Percentiles rank a stretch among this genome's conserved stretches.
Conservation (phyloP, 345 rosid species). For the Reutealis trisperma region DNA sequence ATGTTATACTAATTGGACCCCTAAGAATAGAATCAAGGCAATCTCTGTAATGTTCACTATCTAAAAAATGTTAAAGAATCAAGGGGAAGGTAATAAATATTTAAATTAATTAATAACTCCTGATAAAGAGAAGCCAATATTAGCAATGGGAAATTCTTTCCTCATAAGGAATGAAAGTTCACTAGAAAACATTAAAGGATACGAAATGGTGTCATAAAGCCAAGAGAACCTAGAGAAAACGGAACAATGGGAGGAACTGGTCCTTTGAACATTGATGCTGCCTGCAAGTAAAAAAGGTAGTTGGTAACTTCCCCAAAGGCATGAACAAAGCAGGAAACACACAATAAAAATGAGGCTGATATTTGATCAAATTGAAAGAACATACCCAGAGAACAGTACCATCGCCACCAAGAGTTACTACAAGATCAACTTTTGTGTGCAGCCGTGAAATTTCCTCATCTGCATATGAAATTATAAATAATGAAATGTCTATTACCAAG, state of each 20-base stretch:
- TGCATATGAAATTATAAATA: conserved; percentile 33
- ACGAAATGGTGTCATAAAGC: conserved; percentile 99
- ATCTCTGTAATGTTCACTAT: conserved; percentile 83
- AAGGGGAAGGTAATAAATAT: background rate
- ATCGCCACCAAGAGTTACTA: conserved; percentile 99
- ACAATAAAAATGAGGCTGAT: background rate
- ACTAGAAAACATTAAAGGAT: conserved; percentile 46
- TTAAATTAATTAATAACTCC: background rate
- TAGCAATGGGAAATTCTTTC: background rate
- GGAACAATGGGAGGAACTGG: conserved; percentile 98
- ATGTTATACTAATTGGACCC: conserved; percentile 93
- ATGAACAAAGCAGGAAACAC: conserved; percentile 13
- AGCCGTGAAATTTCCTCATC: conserved; percentile 69
- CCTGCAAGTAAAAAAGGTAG: conserved; percentile 50
- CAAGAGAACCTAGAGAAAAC: conserved; percentile 94
- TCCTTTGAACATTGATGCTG: conserved; percentile 97
- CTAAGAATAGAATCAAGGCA: conserved; percentile 70
- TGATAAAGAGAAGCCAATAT: conserved; percentile 3
- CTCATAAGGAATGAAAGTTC: background rate
- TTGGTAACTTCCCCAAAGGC: conserved; percentile 13
- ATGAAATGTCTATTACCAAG: background rate
- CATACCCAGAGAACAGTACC: conserved; percentile 99
- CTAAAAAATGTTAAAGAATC: conserved; percentile 53
- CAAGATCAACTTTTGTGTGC: conserved; percentile 88
- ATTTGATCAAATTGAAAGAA: conserved; percentile 8